Evolutionary conservation across 805 yeast genomes (phyloP), one percentile per base, ranked within the genome.

Genomic region (Candida ulmi): DNA sequence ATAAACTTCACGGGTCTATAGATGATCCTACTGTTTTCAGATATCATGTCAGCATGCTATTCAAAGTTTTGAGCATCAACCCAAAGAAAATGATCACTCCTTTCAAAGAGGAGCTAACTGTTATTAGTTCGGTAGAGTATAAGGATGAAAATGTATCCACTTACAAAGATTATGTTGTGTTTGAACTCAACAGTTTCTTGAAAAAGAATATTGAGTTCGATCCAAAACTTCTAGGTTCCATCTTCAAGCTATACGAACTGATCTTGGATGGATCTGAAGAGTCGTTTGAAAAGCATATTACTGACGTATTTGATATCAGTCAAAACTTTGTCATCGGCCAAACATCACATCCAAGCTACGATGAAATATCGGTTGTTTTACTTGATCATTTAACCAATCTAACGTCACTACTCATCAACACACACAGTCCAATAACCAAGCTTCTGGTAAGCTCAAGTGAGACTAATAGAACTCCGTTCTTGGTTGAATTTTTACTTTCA

Each of bases 11-110:
- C 16, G 55, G 57, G 2, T 57, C 60, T 2, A 62, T 71, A 18
- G 84, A 82, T 49, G 96, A 88, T 55, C 64, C 76, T 37, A 77
- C 70, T 2, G 63, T 73, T 17, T 80, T 84, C 48, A 65, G 78
- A 2, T 90, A 88, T 55, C 72, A 81, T 41, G 51, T 84, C 34
- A 67, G 69, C 16, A 66, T 74, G 0, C 50, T 88, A 8, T 58
- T 68, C 7, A 72, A 72, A 31, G 72, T 86, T 1, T 55, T 87
- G 23, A 58, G 57, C 5, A 63, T 75, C 8, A 72, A 78, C 41
- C 55, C 59, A 12, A 64, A 66, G 25, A 48, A 44, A 5, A 55
- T 80, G 24, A 53, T 70, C 28, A 74, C 74, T 8, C 58, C 72
- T 8, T 71, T 84, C 50, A 71, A 68, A 19, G 63, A 72, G 21